These are phyloP conservation scores for Allodekkera sacchari DNA, from an alignment of 805 yeast genomes.

Conservation along the genomic window DNA sequence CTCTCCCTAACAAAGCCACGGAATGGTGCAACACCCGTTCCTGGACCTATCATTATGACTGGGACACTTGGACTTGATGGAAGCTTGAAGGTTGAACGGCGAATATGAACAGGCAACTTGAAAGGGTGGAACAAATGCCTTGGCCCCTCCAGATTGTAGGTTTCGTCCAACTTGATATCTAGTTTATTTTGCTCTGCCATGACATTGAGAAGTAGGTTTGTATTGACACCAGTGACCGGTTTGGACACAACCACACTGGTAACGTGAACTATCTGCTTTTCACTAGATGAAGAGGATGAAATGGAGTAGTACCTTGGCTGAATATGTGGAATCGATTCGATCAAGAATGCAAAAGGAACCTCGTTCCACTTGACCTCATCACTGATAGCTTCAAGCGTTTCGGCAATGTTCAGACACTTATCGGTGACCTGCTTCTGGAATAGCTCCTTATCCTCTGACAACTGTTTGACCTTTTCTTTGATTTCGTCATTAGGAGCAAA, in stretches of 20 bases:
- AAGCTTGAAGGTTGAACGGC: slow-evolving; percentile 90
- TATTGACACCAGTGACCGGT: slow-evolving; percentile 76
- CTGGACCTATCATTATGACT: slow-evolving; percentile 91
- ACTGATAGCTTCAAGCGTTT: slow-evolving; percentile 57
- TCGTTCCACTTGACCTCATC: slow-evolving; percentile 56
- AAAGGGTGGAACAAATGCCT: slow-evolving; percentile 43
- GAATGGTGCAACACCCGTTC: slow-evolving; percentile 98
- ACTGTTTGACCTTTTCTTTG: slow-evolving; percentile 37
- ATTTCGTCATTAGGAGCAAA: slow-evolving; percentile 69
- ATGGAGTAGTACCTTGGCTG: slow-evolving; percentile 96
- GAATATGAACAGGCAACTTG: slow-evolving; percentile 83
- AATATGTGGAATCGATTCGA: slow-evolving; percentile 73
- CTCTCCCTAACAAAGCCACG: slow-evolving; percentile 92
- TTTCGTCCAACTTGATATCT: slow-evolving; percentile 34
- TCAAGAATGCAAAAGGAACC: slow-evolving; percentile 77
- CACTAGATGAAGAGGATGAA: slow-evolving; percentile 77
- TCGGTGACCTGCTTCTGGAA: slow-evolving; percentile 61
- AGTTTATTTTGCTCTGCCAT: slow-evolving; percentile 50
- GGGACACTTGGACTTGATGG: slow-evolving; percentile 83
- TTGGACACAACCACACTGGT: slow-evolving; percentile 88
- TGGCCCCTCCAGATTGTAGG: slow-evolving; percentile 81
- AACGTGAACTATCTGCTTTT: slow-evolving; percentile 66
- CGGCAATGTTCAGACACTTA: slow-evolving; percentile 65
- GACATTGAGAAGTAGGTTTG: slow-evolving; percentile 75
- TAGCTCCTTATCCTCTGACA: slow-evolving; percentile 59